These are phyloP conservation scores for Trichoderma endophyticum DNA, from an alignment of 2,329 filamentous ascomycete species.

Conservation along the genomic window DNA sequence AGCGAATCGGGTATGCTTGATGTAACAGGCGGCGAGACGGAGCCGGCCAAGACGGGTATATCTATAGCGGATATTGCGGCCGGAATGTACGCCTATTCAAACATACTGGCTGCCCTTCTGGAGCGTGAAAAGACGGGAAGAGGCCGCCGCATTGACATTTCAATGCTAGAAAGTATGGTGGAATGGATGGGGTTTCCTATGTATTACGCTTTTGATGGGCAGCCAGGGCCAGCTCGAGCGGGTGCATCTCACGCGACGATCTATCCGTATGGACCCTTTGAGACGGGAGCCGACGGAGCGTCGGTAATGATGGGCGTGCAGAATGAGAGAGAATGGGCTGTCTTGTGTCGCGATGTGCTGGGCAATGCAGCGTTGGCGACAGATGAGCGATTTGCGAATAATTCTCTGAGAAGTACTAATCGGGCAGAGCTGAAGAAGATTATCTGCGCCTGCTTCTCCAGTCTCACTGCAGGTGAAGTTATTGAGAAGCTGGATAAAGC, in stretches of 20 bases:
- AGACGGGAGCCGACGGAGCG: constrained; percentile 41
- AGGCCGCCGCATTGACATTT: constrained; percentile 51
- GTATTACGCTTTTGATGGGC: constrained; percentile 50
- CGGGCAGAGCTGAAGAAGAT: constrained; percentile 44
- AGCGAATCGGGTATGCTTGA: constrained; percentile 52
- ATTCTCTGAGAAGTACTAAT: constrained; percentile 45
- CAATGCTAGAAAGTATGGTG: constrained; percentile 56
- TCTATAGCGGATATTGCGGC: constrained; percentile 55
- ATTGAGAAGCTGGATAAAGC: constrained; percentile 44
- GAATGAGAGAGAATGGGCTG: constrained; percentile 55
- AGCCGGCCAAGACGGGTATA: constrained; percentile 50
- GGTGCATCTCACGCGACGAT: constrained; percentile 54
- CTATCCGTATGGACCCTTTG: constrained; percentile 56
- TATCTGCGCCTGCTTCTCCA: constrained; percentile 42
- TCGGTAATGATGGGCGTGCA: constrained; percentile 56
- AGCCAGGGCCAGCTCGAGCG: constrained; percentile 40
- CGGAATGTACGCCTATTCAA: constrained; percentile 51
- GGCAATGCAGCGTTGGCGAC: constrained; percentile 39
- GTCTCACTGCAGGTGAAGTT: constrained; percentile 38
- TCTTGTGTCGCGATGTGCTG: constrained; percentile 47
- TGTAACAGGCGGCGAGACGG: constrained; percentile 44
- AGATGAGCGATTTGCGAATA: constrained; percentile 47
- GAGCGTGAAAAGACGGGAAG: constrained; percentile 47
- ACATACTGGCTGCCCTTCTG: constrained; percentile 48
- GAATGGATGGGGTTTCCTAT: constrained; percentile 59